Evolutionary conservation across 192 early-diverging fungal species (phyloP).

Genomic region (Cetraspora pellucida): DNA sequence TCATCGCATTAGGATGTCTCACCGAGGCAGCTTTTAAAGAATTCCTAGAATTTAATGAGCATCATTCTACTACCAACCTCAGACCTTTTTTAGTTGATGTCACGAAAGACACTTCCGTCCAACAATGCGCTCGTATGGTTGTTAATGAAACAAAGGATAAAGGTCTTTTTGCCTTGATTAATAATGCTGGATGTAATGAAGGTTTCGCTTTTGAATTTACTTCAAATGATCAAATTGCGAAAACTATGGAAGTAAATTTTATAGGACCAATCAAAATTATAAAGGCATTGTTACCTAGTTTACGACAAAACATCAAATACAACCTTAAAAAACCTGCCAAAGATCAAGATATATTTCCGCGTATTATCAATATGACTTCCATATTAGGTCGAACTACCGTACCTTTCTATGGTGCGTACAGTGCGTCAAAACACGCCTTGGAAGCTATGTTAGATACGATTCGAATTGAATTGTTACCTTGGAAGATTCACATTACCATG

Average conservation of each 20-base stretch:
- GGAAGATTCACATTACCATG: slow-evolving; percentile 51
- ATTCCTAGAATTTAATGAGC: background rate
- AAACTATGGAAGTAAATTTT: slow-evolving; percentile 52
- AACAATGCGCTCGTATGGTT: slow-evolving; percentile 31
- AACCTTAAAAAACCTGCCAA: slow-evolving; percentile 28
- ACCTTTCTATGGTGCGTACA: slow-evolving; percentile 45
- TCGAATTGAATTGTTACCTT: slow-evolving; percentile 48
- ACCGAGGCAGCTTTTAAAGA: slow-evolving; percentile 31
- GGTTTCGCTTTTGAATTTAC: slow-evolving; percentile 36
- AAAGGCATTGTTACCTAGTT: slow-evolving; percentile 43
- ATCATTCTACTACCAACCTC: background rate
- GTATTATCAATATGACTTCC: slow-evolving; percentile 49
- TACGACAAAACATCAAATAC: slow-evolving; percentile 42
- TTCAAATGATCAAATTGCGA: slow-evolving; percentile 28
- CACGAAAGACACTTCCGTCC: slow-evolving; percentile 32
- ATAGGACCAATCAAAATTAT: slow-evolving; percentile 48
- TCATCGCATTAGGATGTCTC: background rate
- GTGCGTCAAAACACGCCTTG: slow-evolving; percentile 50
- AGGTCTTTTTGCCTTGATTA: slow-evolving; percentile 32
- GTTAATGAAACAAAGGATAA: slow-evolving; percentile 26
- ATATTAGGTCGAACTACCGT: slow-evolving; percentile 45
- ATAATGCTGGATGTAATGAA: slow-evolving; percentile 33
- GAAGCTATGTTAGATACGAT: slow-evolving; percentile 50
- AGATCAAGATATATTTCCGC: slow-evolving; percentile 40
- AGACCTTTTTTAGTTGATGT: slow-evolving; percentile 32